phyloP scores from a whole-genome alignment of 2,329 filamentous ascomycete species.

The Trichoderma simmonsii region DNA sequence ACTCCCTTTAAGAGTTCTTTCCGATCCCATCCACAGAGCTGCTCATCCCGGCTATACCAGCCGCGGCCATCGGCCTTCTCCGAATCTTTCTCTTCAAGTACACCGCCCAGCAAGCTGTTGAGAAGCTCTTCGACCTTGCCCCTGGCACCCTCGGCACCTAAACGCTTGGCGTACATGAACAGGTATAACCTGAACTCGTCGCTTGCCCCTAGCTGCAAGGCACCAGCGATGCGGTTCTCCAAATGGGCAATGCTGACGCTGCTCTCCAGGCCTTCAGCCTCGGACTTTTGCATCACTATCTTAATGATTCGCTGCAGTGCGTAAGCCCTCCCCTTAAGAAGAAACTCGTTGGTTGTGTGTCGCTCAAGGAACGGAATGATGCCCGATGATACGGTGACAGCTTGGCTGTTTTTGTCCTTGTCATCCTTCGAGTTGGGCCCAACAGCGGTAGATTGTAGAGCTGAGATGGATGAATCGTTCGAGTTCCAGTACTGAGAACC shows the following conservation, averaged over 20 bases:
- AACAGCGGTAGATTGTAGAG: constrained; percentile 69
- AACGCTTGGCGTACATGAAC: constrained; percentile 96
- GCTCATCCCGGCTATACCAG: constrained; percentile 43
- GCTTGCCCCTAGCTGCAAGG: constrained; percentile 75
- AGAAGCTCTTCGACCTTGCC: constrained; percentile 91
- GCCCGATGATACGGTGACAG: constrained; percentile 71
- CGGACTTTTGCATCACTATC: constrained; percentile 79
- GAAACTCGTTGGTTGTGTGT: constrained; percentile 88
- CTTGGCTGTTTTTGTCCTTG: constrained; percentile 45
- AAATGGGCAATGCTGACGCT: constrained; percentile 90
- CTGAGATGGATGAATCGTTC: constrained; percentile 83
- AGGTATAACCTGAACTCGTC: constrained; percentile 94
- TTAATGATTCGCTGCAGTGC: constrained; percentile 91
- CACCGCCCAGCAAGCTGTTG: constrained; percentile 74
- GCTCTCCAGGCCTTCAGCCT: constrained; percentile 88
- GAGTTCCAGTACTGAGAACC: constrained; percentile 99
- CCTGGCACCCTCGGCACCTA: constrained; percentile 83
- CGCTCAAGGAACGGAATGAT: constrained; percentile 92
- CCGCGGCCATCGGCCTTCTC: constrained; percentile 36
- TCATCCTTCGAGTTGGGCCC: constrained; percentile 51
- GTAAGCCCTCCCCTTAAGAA: constrained; percentile 88
- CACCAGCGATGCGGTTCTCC: constrained; percentile 89
- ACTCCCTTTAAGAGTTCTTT: constrained; percentile 86
- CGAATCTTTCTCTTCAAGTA: constrained; percentile 53
- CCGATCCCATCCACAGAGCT: constrained; percentile 87